These are phyloP conservation scores for Trametes cubensis DNA, from an alignment of 768 basidiomycete genomes.

Conservation along the genomic window DNA sequence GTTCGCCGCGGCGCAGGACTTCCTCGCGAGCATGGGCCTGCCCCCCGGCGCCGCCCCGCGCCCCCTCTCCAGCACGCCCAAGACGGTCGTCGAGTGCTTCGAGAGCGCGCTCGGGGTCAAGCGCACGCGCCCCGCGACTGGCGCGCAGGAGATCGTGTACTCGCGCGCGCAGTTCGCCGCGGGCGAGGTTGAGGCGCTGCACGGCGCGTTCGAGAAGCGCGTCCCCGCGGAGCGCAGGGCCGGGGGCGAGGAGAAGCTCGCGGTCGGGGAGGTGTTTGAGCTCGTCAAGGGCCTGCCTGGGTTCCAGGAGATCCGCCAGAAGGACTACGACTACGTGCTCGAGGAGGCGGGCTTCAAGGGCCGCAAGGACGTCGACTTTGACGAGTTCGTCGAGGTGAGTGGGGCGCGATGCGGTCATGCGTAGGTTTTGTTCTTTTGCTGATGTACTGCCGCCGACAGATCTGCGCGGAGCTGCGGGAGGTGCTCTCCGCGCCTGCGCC, in stretches of 20 bases:
- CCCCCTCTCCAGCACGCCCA: slow-evolving; percentile 22
- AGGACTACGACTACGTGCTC: slow-evolving; percentile 76
- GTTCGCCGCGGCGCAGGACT: slow-evolving; percentile 57
- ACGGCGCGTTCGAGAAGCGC: slow-evolving; percentile 38
- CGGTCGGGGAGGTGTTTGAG: slow-evolving; percentile 39
- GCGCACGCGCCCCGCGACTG: slow-evolving; percentile 14
- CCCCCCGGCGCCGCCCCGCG: slow-evolving; percentile 48
- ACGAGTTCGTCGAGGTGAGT: slow-evolving; percentile 87
- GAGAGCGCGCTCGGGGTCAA: slow-evolving; percentile 27
- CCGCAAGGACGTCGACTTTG: slow-evolving; percentile 64
- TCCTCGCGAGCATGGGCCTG: slow-evolving; percentile 87
- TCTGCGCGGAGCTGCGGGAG: slow-evolving; percentile 75
- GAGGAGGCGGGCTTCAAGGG: slow-evolving; percentile 70
- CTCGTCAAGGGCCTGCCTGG: slow-evolving; percentile 40
- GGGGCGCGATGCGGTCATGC: not conserved
- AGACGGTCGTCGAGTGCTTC: slow-evolving; percentile 31
- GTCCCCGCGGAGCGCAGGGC: slow-evolving; percentile 29
- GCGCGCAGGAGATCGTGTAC: slow-evolving; percentile 40
- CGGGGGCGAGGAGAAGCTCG: slow-evolving; percentile 39
- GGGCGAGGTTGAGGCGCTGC: slow-evolving; percentile 49
- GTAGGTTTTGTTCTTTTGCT: slow-evolving; percentile 3
- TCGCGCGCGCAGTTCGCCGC: slow-evolving; percentile 57
- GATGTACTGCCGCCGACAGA: slow-evolving; percentile 40
- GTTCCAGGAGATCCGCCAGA: slow-evolving; percentile 60
- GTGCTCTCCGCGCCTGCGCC: slow-evolving; percentile 50